These are phyloP conservation scores for Mycena floridula DNA, from an alignment of 768 basidiomycete species.

Conservation along the genomic window DNA sequence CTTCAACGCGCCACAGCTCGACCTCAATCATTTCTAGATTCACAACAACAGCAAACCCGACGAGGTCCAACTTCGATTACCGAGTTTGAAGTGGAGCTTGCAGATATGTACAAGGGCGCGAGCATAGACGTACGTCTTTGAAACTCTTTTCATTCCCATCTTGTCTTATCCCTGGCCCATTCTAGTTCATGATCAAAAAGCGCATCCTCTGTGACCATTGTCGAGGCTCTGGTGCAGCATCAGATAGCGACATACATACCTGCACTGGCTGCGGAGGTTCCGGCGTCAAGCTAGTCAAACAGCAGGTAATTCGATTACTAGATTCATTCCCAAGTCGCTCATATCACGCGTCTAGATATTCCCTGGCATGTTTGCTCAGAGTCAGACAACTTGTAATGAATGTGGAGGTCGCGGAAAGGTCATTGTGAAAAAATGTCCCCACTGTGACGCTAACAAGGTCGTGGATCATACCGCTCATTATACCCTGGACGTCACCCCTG, in stretches of 20 bases:
- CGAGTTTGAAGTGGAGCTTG: slow-evolving; percentile 81
- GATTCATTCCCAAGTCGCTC: not conserved
- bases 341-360: slow-evolving; percentile 49
- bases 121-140: slow-evolving; percentile 67
- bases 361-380: slow-evolving; percentile 93
- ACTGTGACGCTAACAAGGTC: slow-evolving; percentile 79
- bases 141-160: slow-evolving; percentile 4
- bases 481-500: slow-evolving; percentile 79
- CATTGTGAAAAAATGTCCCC: slow-evolving; percentile 73
- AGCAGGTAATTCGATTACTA: slow-evolving; percentile 43
- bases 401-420: slow-evolving; percentile 81
- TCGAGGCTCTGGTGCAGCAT: slow-evolving; percentile 90
- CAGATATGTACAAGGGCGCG: slow-evolving; percentile 86
- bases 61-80: slow-evolving; percentile 71
- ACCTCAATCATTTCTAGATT: slow-evolving; percentile 23
- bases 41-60: slow-evolving; percentile 59
- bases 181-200: slow-evolving; percentile 88
- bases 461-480: slow-evolving; percentile 76
- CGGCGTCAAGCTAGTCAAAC: slow-evolving; percentile 80
- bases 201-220: slow-evolving; percentile 94
- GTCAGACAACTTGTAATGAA: slow-evolving; percentile 75
- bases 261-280: slow-evolving; percentile 80
- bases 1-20: not conserved
- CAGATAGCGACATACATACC: slow-evolving; percentile 81
- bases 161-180: slow-evolving; percentile 5